Evolutionary conservation across 352 stramenopile genomes (phyloP), one percentile per base, ranked within the genome.

Genomic region (Phytophthora capsici): DNA sequence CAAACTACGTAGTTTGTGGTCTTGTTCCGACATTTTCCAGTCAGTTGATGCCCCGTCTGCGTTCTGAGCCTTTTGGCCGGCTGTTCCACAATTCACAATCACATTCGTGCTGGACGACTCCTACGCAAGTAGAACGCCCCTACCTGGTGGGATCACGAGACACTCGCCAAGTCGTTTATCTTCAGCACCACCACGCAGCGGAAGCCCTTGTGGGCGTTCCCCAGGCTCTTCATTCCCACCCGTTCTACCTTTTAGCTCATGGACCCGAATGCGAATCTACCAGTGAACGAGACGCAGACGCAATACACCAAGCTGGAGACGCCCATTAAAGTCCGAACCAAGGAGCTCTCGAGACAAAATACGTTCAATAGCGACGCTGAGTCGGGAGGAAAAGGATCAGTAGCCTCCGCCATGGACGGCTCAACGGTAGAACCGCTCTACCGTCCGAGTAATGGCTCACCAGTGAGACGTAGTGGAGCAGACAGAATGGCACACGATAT

Each of bases 361-460:
- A 87, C 78, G 46, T 87, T 81, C 56, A 70, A 73, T 40, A 77
- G 66, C 37, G 73, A 77, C 41, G 53, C 46, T 9, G 61, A 68
- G 41, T 69, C 62, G 4, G 57, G 53, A 16, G 34, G 63, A 23
- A 22, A 45, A 28, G 14, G 30, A 13, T 65, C 70, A 5, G 40
- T 63, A 19, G 62, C 26, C 6, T 63, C 61, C 5, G 36, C 53
- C 20, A 8, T 55, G 28, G 32, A 53, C 25, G 48, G 60, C 19
- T 25, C 34, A 13, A 53, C 44, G 28, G 13, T 54, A 48, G 52
- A 23, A 23, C 28, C 49, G 12, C n/a, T 9, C 40, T 61, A 51
- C 46, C 49, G 23, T 8, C 40, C 32, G 17, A 41, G 25, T 53
- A 47, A 38, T 17, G n/a, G 6, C 13, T 54, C 40, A 32, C 10